Base-by-base conservation (phyloP, 2,329 filamentous ascomycete genomes). In the Colletotrichum neosansevieriae region DNA sequence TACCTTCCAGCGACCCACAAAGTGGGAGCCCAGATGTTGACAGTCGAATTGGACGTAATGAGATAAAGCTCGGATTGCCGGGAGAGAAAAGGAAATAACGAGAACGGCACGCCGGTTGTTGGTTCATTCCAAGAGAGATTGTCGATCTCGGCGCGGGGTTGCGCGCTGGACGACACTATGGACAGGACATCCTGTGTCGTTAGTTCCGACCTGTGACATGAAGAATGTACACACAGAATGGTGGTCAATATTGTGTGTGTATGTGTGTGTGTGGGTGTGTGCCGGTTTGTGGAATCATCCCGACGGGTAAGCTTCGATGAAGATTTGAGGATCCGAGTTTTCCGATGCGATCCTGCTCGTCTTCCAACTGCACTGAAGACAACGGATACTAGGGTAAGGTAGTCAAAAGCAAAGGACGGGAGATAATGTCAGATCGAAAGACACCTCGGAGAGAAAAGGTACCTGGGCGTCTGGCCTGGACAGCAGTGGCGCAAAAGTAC, bases 121-220 rank as follows among this genome's bases (percentile, higher is more conserved):
- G 65, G 64, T 60, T 65, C 65, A 59, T 50, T 60, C 65, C 65
- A 60, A 65, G 47, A 58, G 49, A 61, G 56, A 63, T 47, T 69
- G 67, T 69, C 63, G 67, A 69, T 65, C 59, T 54, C 66, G 57
- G 65, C 60, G 69, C 69, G 65, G 64, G 69, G 69, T 70, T 69
- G 66, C 51, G 50, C 50, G 47, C 54, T 65, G 44, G 11, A 38
- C n/a, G n/a, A n/a, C n/a, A n/a, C 11, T 38, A 15, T 38, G 10
- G 11, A 38, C 36, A 38, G 36, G 50, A 57, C 38, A 45, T 58
- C 42, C 58, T 45, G 51, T 57, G 50, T 38, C 32, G 36, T 44
- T 44, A 61, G 60, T 42, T 63, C 53, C 38, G 36, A 34, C 36
- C 36, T 36, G 42, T 44, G 60, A 58, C 50, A 51, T 45, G 59